A percentile compares a stretch with the other conserved stretches of the same genome.
Conservation (phyloP, 164 flowering plant genomes). For the Malania oleifera region DNA sequence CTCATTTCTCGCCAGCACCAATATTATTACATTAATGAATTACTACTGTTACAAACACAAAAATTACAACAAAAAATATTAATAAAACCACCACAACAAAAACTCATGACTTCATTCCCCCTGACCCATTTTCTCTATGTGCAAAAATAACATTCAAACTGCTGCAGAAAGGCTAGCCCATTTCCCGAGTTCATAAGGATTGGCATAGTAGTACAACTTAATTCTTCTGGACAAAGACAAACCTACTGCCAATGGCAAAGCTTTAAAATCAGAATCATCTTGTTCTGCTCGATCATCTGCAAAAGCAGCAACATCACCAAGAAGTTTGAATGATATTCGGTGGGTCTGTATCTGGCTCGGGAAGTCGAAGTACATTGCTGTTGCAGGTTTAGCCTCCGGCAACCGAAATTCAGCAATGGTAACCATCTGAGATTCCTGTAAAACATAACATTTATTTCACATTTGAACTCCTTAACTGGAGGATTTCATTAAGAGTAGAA, state of each 20-base stretch:
- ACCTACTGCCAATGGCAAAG: slow-evolving; percentile 47
- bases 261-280: slow-evolving; percentile 48
- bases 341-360: slow-evolving; percentile 60
- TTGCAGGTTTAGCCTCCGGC: slow-evolving; percentile 75
- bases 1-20: too few species aligned
- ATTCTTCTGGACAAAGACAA: slow-evolving; percentile 67
- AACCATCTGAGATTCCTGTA: slow-evolving; percentile 63
- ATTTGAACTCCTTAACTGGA: too few species aligned
- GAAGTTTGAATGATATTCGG: slow-evolving; percentile 57
- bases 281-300: slow-evolving; percentile 71
- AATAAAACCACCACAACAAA: too few species aligned
- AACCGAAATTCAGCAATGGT: slow-evolving; percentile 71
- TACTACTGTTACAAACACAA: too few species aligned
- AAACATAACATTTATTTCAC: too few species aligned
- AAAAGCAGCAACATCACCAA: slow-evolving; percentile 84
- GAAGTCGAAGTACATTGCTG: slow-evolving; percentile 89
- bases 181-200: slow-evolving; percentile 84
- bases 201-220: slow-evolving; percentile 79
- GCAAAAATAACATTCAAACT: slow-evolving; percentile 29
- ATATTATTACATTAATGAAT: too few species aligned
- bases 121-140: too few species aligned
- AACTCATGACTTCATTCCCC: too few species aligned
- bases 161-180: slow-evolving; percentile 94
- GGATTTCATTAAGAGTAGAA: too few species aligned
- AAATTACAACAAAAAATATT: too few species aligned